Evolutionary conservation across 2,329 filamentous ascomycete species (phyloP).

Genomic region (Fusarium udum): DNA sequence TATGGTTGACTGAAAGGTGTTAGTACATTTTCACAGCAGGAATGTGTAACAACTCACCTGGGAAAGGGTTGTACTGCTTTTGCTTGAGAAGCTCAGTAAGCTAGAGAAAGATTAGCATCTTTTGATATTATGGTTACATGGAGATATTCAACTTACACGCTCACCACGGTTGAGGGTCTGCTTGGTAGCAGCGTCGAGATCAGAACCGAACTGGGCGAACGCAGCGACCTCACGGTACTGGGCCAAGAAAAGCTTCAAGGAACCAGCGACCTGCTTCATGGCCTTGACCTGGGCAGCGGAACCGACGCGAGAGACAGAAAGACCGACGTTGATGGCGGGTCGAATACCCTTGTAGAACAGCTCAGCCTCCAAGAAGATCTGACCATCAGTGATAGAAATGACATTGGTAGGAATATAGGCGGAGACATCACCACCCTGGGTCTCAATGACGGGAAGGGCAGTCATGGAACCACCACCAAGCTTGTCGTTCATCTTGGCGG

Average conservation of each 20-base stretch:
- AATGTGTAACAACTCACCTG: no score
- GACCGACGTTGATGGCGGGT: slow-evolving; percentile 99
- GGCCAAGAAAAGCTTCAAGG: slow-evolving; percentile 99
- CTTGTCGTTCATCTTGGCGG: slow-evolving; percentile 98
- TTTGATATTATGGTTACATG: fast-evolving
- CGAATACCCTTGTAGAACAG: slow-evolving; percentile 99
- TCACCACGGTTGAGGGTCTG: slow-evolving; percentile 98
- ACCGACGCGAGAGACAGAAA: slow-evolving; percentile 99
- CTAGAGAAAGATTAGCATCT: slow-evolving; percentile 51
- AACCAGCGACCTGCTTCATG: slow-evolving; percentile 99
- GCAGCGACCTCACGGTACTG: slow-evolving; percentile 99
- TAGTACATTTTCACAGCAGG: no score
- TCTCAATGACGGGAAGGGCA: slow-evolving; percentile 97
- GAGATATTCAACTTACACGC: slow-evolving; percentile 71
- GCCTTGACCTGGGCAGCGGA: slow-evolving; percentile 99
- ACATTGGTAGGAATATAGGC: slow-evolving; percentile 99
- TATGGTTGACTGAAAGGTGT: slow-evolving; percentile 48
- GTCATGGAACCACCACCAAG: slow-evolving; percentile 96
- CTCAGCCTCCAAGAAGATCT: slow-evolving; percentile 99
- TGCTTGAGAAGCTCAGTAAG: slow-evolving; percentile 78
- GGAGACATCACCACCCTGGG: slow-evolving; percentile 99
- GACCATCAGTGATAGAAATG: slow-evolving; percentile 99
- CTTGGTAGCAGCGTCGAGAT: slow-evolving; percentile 98
- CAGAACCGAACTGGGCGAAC: slow-evolving; percentile 99
- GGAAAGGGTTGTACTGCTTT: no score